Base-by-base conservation (phyloP, 2,329 filamentous ascomycete species). In the Sarocladiaceae sp. region DNA sequence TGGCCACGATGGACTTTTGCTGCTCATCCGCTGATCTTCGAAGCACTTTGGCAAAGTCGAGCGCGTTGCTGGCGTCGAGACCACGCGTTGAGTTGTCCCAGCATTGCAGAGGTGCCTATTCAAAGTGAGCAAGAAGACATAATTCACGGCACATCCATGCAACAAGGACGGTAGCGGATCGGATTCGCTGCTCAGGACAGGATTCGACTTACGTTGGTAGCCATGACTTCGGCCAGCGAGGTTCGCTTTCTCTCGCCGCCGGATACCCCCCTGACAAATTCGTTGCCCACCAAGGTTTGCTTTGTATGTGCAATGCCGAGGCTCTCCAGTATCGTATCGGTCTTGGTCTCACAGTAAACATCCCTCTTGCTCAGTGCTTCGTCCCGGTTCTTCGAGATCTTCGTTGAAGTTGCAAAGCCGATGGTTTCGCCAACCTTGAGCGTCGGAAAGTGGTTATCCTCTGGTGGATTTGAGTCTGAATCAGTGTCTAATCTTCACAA, bases 231-330 rank as follows among this genome's bases (percentile, higher is more conserved):
- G 2, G 80, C 82, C 48, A 87, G 81, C 29, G 77, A 82, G 3
- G 88, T 83, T 60, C 84, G 78, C 63, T 88, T 85, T 46, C 77
- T 69, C 56, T 82, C 78, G 39, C 78, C 78, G 21, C 78, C 78
- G 31, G 70, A 76, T 2, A 82, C 69, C 23, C 61, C 61, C 7
- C 80, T 73, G n/a, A 83, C 70, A 21, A 79, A 72, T 44, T 82
- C 78, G 48, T 83, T 76, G 2, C 82, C 82, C n/a, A 85, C 78
- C 46, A 74, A 74, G 0, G 81, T 85, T 24, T 74, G 66, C 45
- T 79, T 58, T 0, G 79, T 82, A 53, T 85, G 80, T 21, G 74
- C 71, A 23, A 85, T 82, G 59, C 80, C 81, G 51, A 85, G 80
- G 0, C 82, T 62, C 44, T 77, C 76, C 1, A 70, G 52, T 9